Percentiles rank a stretch among this genome's conserved stretches.
phyloP scores from a whole-genome alignment of 1,139 yeast species.

The Zhuliangozyma parablackwelliae region DNA sequence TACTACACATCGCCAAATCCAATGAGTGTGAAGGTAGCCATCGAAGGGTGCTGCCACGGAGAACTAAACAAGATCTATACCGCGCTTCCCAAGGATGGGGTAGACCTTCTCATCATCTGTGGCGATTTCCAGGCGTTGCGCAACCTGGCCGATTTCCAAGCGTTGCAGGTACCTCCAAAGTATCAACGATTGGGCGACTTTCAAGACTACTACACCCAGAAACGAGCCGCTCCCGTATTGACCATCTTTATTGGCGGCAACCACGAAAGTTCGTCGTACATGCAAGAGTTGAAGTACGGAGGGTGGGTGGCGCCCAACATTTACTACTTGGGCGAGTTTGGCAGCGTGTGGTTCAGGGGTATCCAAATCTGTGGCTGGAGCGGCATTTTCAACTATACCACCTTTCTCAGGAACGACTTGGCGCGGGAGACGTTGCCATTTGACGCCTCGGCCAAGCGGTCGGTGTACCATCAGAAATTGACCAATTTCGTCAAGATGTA shows the following conservation, averaged over 20 bases:
- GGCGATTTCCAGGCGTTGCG: slow-evolving; percentile 86
- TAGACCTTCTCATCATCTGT: slow-evolving; percentile 72
- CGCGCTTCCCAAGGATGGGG: slow-evolving; percentile 18
- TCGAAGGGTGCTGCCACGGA: slow-evolving; percentile 96
- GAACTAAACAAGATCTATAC: slow-evolving; percentile 60
- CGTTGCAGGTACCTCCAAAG: slow-evolving; percentile 60
- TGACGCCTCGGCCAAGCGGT: slow-evolving; percentile 39
- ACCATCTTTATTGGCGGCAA: slow-evolving; percentile 93
- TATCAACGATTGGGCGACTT: slow-evolving; percentile 71
- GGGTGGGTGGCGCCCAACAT: slow-evolving; percentile 95
- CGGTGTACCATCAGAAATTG: slow-evolving; percentile 73
- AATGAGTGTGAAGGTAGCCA: slow-evolving; percentile 40
- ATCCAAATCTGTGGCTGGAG: slow-evolving; percentile 75
- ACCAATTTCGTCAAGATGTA: slow-evolving; percentile 57
- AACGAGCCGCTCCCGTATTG: slow-evolving; percentile 59
- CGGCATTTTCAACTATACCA: slow-evolving; percentile 65
- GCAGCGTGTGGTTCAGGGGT: slow-evolving; percentile 71
- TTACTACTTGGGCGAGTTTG: slow-evolving; percentile 80
- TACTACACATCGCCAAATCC: not conserved
- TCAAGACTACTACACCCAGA: slow-evolving; percentile 63
- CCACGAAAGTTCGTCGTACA: slow-evolving; percentile 82
- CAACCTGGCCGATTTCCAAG: slow-evolving; percentile 54
- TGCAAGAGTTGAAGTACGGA: slow-evolving; percentile 73
- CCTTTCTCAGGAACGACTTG: slow-evolving; percentile 18
- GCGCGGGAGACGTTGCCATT: slow-evolving; percentile 48